Percentiles rank a stretch among this genome's conserved stretches.
phyloP scores from a whole-genome alignment of 2,329 filamentous ascomycete genomes.

The Pyrenophora seminiperda region DNA sequence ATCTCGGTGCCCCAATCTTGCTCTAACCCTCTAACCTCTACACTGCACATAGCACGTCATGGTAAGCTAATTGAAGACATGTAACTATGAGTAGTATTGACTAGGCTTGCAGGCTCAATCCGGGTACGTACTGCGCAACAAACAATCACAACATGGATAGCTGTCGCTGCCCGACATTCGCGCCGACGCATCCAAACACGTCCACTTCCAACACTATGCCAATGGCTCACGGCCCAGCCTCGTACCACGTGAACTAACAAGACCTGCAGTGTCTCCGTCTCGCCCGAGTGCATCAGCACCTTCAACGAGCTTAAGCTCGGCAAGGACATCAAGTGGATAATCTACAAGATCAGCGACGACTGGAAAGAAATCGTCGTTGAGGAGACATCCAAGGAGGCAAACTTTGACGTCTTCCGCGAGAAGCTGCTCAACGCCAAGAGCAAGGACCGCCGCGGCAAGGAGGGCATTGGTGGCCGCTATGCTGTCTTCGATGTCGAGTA shows the following conservation, averaged over 20 bases:
- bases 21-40: slow-evolving; percentile 24
- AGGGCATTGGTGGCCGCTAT: slow-evolving; percentile 72
- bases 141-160: slow-evolving; percentile 19
- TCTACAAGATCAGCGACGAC: slow-evolving; percentile 86
- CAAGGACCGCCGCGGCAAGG: slow-evolving; percentile 68
- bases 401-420: slow-evolving; percentile 76
- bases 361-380: slow-evolving; percentile 83
- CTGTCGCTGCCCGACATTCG: slow-evolving; percentile 17
- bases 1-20: slow-evolving; percentile 27
- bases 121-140: slow-evolving; percentile 45
- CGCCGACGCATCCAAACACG: slow-evolving; percentile 11
- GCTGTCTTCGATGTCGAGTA: slow-evolving; percentile 87
- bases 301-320: slow-evolving; percentile 85
- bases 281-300: slow-evolving; percentile 68
- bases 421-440: slow-evolving; percentile 75
- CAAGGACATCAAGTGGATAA: slow-evolving; percentile 80
- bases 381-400: slow-evolving; percentile 67
- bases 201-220: slow-evolving; percentile 8
- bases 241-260: slow-evolving; percentile 21
- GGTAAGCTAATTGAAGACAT: slow-evolving; percentile 31
- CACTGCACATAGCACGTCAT: slow-evolving; percentile 39
- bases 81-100: slow-evolving; percentile 21
- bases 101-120: slow-evolving; percentile 48
- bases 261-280: slow-evolving; percentile 67
- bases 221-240: background rate